Conservation (phyloP, 352 stramenopile genomes). For the Phytophthora podocarpi region DNA sequence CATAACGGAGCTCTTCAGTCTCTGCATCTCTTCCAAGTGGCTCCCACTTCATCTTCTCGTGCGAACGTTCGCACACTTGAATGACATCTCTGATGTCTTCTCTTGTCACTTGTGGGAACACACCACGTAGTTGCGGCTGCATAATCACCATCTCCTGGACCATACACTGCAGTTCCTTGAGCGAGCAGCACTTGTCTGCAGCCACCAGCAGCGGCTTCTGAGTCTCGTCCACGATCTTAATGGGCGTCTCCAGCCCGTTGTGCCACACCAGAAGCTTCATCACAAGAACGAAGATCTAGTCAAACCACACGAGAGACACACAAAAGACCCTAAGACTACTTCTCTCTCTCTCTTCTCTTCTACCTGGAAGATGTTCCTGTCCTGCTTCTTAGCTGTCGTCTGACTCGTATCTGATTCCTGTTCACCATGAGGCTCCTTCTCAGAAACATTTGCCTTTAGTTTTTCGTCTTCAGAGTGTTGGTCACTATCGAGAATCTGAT, state of each 20-base stretch:
- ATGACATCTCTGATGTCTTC: constrained; percentile 36
- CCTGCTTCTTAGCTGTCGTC: too few relatives aligned
- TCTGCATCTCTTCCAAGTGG: too few relatives aligned
- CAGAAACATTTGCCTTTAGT: too few relatives aligned
- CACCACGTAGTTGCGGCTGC: constrained; percentile 40
- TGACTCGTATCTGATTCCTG: constrained; percentile 21
- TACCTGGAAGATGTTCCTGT: constrained; percentile 23
- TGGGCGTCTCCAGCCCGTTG: constrained; percentile 18
- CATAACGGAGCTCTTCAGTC: too few relatives aligned
- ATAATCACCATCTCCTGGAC: constrained; percentile 29
- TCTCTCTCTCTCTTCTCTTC: too few relatives aligned
- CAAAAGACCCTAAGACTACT: too few relatives aligned
- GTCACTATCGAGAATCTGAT: constrained; percentile 21
- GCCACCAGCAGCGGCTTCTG: constrained; percentile 43
- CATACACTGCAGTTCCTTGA: constrained; percentile 3
- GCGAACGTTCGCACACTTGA: constrained; percentile 48
- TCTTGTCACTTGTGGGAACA: constrained; percentile 42
- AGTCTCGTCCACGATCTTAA: constrained; percentile 25
- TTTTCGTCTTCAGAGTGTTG: too few relatives aligned
- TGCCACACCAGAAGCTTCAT: constrained; percentile 39
- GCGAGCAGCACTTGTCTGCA: constrained; percentile 21
- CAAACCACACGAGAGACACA: too few relatives aligned
- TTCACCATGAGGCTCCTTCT: neutral
- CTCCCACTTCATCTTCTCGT: constrained; percentile 42
- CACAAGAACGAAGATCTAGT: too few relatives aligned